These are phyloP conservation scores for Sporothrix schenckii DNA, from an alignment of 2,329 filamentous ascomycete genomes.

Conservation along the genomic window DNA sequence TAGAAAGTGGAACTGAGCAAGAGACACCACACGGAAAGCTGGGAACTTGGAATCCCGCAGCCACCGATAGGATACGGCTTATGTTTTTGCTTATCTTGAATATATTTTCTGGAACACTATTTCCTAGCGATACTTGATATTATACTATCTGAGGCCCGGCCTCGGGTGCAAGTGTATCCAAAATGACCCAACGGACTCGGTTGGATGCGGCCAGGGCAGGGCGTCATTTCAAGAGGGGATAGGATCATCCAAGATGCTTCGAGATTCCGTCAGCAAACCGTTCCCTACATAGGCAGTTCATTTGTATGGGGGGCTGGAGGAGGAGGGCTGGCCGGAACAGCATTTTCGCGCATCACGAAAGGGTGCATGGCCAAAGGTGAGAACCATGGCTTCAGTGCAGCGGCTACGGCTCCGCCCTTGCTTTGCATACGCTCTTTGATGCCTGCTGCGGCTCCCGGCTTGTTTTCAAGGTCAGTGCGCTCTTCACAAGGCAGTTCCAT, in stretches of 20 bases:
- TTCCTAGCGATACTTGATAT: constrained; percentile 3
- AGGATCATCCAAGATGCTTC: neutral
- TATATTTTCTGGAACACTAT: neutral
- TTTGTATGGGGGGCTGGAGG: neutral
- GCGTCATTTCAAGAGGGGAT: neutral
- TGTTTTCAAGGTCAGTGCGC: neutral
- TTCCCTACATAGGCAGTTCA: neutral
- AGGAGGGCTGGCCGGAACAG: neutral
- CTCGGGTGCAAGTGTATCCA: neutral
- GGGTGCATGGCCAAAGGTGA: neutral
- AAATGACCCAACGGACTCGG: neutral
- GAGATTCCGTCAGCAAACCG: neutral
- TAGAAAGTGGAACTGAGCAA: neutral
- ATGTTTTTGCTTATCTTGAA: neutral
- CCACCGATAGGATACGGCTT: neutral
- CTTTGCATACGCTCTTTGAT: neutral
- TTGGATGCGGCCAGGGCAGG: constrained; percentile 7
- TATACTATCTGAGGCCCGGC: neutral
- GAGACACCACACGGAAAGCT: neutral
- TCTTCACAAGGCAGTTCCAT: neutral
- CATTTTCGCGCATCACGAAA: neutral
- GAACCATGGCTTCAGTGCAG: constrained; percentile 6
- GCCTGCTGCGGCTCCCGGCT: neutral
- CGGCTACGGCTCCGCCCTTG: neutral
- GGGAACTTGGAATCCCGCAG: neutral